Evolutionary conservation across 805 yeast genomes (phyloP), one percentile per base, ranked within the genome.

Genomic region (Kockiozyma suomiensis): DNA sequence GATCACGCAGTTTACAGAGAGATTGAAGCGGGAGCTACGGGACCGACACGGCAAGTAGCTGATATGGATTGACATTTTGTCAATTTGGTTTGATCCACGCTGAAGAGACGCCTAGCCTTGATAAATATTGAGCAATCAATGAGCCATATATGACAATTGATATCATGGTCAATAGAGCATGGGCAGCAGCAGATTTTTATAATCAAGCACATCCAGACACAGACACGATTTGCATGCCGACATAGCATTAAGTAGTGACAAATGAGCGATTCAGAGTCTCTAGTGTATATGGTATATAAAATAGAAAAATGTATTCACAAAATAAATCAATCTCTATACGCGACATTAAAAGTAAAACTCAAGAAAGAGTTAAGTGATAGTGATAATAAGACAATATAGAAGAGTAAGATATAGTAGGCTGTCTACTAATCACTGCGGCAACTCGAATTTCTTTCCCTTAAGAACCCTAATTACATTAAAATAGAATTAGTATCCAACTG

Each of bases 361-460:
- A 17, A 25, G 25, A 4, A 42, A 19, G 12, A 3, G 13, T 8
- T 7, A 45, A 19, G 13, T 25, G 10, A 46, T 23, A 17, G 33
- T 23, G 15, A 8, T 26, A 45, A 45, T 17, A 15, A 15, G 28
- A 46, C 23, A 26, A 26, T 12, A 26, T 25, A n/a, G 19, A 26
- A 26, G 28, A 42, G 21, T n/a, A 25, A 25, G 48, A 13, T 21
- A 17, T 21, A 25, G 15, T 13, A 23, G 30, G 23, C 21, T 1
- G n/a, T 32, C 17, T 2, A 23, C 13, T 17, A 26, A 19, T 67
- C 67, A 76, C 57, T 73, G 76, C 5, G 96, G 96, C 68, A 93
- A 79, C 66, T 85, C 87, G 67, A 88, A 85, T 69, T 83, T 85
- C 73, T 84, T 80, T 47, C 93, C 96, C 73, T 86, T 85, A 78